Evolutionary conservation across 2,329 filamentous ascomycete genomes (phyloP).

Genomic region (Colletotrichum coccodes): DNA sequence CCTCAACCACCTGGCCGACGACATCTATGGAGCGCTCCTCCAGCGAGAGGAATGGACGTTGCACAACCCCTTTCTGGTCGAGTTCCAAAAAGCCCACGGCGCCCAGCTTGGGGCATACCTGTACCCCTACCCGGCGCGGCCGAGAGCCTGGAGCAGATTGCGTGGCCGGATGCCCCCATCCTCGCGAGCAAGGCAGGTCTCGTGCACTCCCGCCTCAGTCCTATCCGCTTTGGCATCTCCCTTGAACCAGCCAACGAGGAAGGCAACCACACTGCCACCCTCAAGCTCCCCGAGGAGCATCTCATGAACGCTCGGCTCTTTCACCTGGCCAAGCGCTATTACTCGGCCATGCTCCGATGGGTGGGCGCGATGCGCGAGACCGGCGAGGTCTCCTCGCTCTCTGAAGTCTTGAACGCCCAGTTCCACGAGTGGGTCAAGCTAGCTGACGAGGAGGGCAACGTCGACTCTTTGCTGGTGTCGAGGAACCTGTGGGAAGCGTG

Average conservation of each 20-base stretch:
- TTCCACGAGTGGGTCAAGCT: neutral
- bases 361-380: neutral
- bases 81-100: neutral
- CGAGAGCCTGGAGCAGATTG: neutral
- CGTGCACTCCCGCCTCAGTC: neutral
- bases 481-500: neutral
- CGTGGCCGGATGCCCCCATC: neutral
- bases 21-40: neutral
- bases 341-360: neutral
- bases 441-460: neutral
- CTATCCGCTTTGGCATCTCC: neutral
- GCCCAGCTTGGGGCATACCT: neutral
- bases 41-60: neutral
- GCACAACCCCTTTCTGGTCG: conserved; percentile 9
- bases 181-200: neutral
- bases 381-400: neutral
- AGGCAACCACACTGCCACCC: neutral
- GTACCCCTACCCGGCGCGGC: neutral
- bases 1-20: conserved; percentile 1
- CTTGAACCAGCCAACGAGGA: neutral
- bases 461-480: neutral
- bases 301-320: neutral
- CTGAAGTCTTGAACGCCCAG: neutral
- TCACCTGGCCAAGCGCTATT: neutral
- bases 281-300: neutral